Evolutionary conservation across 2,329 filamentous ascomycete genomes (phyloP).

Genomic region (Monosporascus sp.): DNA sequence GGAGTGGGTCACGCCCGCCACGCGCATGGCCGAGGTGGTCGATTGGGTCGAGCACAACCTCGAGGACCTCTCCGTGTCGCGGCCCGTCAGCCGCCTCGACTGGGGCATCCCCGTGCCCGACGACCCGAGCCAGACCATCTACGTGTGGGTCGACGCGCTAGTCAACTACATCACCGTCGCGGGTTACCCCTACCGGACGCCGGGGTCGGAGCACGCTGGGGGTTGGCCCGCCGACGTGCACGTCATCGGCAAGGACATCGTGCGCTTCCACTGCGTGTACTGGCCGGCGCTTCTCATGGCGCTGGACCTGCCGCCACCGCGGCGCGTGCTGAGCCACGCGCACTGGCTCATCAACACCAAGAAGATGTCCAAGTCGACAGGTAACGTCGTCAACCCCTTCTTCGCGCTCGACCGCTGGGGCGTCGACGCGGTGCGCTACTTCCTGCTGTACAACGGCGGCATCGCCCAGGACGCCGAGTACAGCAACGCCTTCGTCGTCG

Average conservation of each 20-base stretch:
- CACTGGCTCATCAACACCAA: conserved; percentile 90
- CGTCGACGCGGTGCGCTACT: conserved; percentile 83
- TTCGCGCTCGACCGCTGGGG: conserved; percentile 87
- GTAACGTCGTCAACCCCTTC: conserved; percentile 93
- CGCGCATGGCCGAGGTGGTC: conserved; percentile 74
- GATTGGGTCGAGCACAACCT: conserved; percentile 72
- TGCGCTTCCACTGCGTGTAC: conserved; percentile 94
- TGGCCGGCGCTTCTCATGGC: conserved; percentile 97
- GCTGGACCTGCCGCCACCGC: conserved; percentile 71
- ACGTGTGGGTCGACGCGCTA: conserved; percentile 96
- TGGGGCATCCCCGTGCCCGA: conserved; percentile 91
- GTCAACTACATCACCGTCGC: conserved; percentile 89
- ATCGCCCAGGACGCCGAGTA: conserved; percentile 79
- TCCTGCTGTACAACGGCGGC: conserved; percentile 75
- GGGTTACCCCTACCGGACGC: conserved; percentile 73
- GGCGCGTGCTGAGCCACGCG: conserved; percentile 78
- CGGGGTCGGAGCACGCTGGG: conserved; percentile 54
- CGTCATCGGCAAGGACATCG: conserved; percentile 92
- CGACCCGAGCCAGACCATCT: conserved; percentile 84
- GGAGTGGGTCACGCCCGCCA: conserved; percentile 66
- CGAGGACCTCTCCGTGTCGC: conserved; percentile 83
- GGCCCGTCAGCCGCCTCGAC: conserved; percentile 68
- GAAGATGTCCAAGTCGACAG: conserved; percentile 96
- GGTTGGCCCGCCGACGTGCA: conserved; percentile 92
- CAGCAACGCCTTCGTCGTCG: conserved; percentile 70